Evolutionary conservation across 805 yeast genomes (phyloP), one percentile per base, ranked within the genome.

Genomic region (Nakazawaea pomicola): DNA sequence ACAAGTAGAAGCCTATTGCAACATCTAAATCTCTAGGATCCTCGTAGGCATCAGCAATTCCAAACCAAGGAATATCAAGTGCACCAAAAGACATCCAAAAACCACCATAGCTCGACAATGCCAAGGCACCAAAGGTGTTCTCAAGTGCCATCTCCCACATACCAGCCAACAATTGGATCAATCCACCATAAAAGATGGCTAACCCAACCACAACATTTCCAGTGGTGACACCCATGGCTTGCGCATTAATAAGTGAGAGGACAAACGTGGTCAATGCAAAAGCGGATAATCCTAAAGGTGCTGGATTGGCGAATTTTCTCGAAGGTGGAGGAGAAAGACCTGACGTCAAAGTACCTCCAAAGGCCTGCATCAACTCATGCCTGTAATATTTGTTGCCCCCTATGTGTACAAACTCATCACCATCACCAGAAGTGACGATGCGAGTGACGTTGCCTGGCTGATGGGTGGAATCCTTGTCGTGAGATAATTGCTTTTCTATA

Each of bases 271-370:
- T 76, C 49, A 78, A 62, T 12, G 87, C 85, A 60, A 83, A 83
- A 19, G 83, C 85, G 21, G 79, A 74, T 44, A 83, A 64, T 12
- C 90, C 91, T 47, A 83, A 63, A 17, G 90, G 90, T 35, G 83
- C 84, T 19, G 91, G 90, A 52, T 83, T 83, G 44, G 82, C 90
- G 63, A 74, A 68, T 46, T 70, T 70, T 51, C 80, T 79, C 7
- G 64, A 55, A 12, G 91, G 72, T 4, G 76, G 72, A n/a, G 73
- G 69, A 21, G 75, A 59, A 42, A 67, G 35, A 68, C 87, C 91
- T 18, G 93, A 87, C 49, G 80, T 79, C 56, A 84, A 64, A 15
- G 83, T 71, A 80, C 96, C 96, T 60, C 95, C 96, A 49, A 83
- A 83, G 2, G 91, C 91, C 19, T 61, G 61, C 39, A 67, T 62